Percentiles rank a stretch among this genome's conserved stretches.
Conservation (phyloP, 106 monocot species). For the Phalaenopsis equestris region DNA sequence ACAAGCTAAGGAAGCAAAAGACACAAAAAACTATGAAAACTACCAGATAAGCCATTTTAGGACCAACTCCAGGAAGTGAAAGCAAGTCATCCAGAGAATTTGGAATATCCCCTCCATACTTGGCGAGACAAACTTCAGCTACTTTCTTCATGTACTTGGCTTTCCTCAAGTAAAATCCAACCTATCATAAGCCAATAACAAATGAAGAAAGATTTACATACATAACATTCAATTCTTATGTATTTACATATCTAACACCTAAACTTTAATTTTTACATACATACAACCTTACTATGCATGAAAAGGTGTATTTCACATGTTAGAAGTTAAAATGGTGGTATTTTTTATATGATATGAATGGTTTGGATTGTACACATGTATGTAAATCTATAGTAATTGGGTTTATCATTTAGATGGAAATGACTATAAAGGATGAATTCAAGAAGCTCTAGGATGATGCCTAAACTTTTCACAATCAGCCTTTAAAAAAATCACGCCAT, state of each 20-base stretch:
- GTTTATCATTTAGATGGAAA: neutral
- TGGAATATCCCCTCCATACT: conserved; percentile 88
- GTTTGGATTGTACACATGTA: too few relatives aligned
- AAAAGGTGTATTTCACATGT: too few relatives aligned
- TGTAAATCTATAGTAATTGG: neutral
- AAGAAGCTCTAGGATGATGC: neutral
- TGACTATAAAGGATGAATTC: neutral
- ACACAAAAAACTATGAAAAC: too few relatives aligned
- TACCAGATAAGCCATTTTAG: conserved; percentile 99
- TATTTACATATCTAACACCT: too few relatives aligned
- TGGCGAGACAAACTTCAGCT: conserved; percentile 73
- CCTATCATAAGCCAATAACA: conserved; percentile 24
- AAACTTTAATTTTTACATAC: too few relatives aligned
- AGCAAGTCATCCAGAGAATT: conserved; percentile 66
- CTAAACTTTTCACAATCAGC: neutral
- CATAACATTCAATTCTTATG: too few relatives aligned
- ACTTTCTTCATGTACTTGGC: conserved; percentile 81
- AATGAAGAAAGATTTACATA: too few relatives aligned
- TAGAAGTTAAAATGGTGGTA: too few relatives aligned
- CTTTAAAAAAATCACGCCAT: neutral
- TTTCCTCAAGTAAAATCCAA: conserved; percentile 94
- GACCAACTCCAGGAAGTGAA: conserved; percentile 79
- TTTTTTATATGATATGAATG: too few relatives aligned
- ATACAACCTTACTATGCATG: too few relatives aligned
- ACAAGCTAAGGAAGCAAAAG: neutral